Evolutionary conservation across 2,329 filamentous ascomycete species (phyloP).

Genomic region (Colletotrichum tropicale): DNA sequence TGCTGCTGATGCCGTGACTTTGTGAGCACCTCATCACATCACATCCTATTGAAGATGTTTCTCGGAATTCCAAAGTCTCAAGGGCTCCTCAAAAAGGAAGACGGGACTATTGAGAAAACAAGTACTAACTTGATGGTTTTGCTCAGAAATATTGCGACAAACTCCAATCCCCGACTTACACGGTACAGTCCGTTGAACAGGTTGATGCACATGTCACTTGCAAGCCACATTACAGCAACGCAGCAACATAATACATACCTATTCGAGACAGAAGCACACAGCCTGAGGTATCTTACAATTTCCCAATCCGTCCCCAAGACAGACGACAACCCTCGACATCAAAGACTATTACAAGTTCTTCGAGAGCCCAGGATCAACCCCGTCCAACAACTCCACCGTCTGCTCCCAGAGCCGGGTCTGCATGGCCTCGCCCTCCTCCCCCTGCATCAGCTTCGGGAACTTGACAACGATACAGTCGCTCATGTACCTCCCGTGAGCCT

Average conservation of each 20-base stretch:
- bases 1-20: not conserved
- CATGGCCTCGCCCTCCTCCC: constrained; percentile 38
- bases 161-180: not conserved
- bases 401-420: constrained; percentile 46
- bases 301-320: not conserved
- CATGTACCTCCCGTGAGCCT: constrained; percentile 46
- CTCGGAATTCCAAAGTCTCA: fast-evolving
- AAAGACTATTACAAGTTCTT: constrained; percentile 29
- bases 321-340: not conserved
- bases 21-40: not conserved
- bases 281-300: not conserved
- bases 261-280: not conserved
- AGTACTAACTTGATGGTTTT: not conserved
- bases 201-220: not conserved
- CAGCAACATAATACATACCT: not conserved
- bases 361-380: constrained; percentile 42
- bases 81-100: not conserved
- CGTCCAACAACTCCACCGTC: constrained; percentile 45
- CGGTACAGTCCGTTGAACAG: not conserved
- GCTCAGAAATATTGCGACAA: not conserved
- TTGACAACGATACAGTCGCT: constrained; percentile 31
- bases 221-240: not conserved
- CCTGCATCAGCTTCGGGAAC: constrained; percentile 27
- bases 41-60: not conserved
- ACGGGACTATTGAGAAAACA: not conserved